These are phyloP conservation scores for Aspergillus fumigatus DNA, from an alignment of 2,329 filamentous ascomycete species.

Conservation along the genomic window DNA sequence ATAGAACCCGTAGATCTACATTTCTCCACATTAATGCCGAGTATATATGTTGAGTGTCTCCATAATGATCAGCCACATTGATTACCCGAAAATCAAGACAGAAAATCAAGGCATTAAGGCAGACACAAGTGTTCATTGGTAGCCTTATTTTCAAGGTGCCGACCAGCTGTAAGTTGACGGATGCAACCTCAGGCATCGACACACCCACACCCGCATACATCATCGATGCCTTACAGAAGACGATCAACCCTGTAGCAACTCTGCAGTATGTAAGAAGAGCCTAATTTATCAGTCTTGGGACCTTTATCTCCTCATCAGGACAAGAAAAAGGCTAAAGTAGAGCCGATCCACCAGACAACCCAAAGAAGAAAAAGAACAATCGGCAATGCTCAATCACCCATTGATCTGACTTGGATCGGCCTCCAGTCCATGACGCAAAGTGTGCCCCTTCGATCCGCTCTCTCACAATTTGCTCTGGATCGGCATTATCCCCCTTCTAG, in stretches of 20 bases:
- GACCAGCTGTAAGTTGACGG: background rate
- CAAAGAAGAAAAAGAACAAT: background rate
- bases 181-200: background rate
- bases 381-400: background rate
- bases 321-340: background rate
- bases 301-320: background rate
- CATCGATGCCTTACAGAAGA: background rate
- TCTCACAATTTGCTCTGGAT: slow-evolving; percentile 3
- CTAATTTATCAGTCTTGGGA: background rate
- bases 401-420: background rate
- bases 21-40: background rate
- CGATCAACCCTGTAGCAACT: too few species aligned
- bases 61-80: slow-evolving; percentile 7
- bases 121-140: background rate
- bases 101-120: background rate
- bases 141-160: background rate
- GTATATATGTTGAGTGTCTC: background rate
- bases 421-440: slow-evolving; percentile 5
- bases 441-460: background rate
- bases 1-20: background rate
- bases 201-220: background rate
- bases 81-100: slow-evolving; percentile 6
- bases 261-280: background rate
- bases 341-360: background rate
- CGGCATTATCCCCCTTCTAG: background rate